Conservation (phyloP, 2,329 filamentous ascomycete species). For the Phoma sp. region DNA sequence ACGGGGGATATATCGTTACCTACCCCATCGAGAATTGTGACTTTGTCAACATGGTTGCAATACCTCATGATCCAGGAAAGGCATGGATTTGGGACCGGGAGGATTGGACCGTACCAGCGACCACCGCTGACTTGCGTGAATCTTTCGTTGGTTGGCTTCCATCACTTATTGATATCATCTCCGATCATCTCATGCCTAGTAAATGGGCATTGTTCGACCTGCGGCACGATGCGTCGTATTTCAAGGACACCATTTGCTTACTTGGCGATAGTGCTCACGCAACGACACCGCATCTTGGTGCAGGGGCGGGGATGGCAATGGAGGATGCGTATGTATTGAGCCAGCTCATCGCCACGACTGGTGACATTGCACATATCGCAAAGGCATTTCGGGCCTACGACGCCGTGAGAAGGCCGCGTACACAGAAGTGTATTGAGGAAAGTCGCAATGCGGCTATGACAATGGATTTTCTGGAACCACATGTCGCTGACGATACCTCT, state of each 20-base stretch:
- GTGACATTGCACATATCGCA: slow-evolving; percentile 9
- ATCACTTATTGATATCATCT: slow-evolving; percentile 18
- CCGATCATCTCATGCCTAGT: slow-evolving; percentile 19
- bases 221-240: slow-evolving; percentile 23
- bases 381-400: slow-evolving; percentile 29
- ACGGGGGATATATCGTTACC: slow-evolving; percentile 22
- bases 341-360: slow-evolving; percentile 3
- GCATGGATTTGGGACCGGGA: slow-evolving; percentile 16
- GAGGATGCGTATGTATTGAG: slow-evolving; percentile 28
- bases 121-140: slow-evolving; percentile 22
- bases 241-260: slow-evolving; percentile 22
- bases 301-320: slow-evolving; percentile 32
- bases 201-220: slow-evolving; percentile 32
- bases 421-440: slow-evolving; percentile 18
- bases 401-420: slow-evolving; percentile 27
- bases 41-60: slow-evolving; percentile 31
- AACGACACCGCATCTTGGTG: slow-evolving; percentile 28
- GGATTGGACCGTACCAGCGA: slow-evolving; percentile 23
- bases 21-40: slow-evolving; percentile 28
- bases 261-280: slow-evolving; percentile 37
- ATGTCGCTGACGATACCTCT: slow-evolving; percentile 23
- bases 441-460: slow-evolving; percentile 9
- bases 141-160: slow-evolving; percentile 19
- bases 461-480: slow-evolving; percentile 26
- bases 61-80: slow-evolving; percentile 20